phyloP scores from a whole-genome alignment of 2,329 filamentous ascomycete species.

The Gaeumannomyces tritici region DNA sequence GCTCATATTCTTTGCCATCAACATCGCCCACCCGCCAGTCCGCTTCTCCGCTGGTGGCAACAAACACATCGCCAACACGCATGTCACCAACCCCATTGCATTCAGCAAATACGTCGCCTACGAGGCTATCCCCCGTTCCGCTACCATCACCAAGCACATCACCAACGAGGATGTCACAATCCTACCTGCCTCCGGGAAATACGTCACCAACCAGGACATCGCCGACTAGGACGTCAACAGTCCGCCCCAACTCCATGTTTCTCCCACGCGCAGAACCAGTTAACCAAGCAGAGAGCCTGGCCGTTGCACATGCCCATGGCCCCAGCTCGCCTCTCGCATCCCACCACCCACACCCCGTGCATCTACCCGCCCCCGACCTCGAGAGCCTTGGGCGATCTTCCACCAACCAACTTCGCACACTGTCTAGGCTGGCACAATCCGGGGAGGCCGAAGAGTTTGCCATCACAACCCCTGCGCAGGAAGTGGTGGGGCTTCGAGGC shows the following conservation, averaged over 20 bases:
- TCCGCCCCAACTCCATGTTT: slow-evolving; percentile 53
- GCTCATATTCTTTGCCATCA: not conserved
- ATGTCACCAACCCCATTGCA: not conserved
- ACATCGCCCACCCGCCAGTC: not conserved
- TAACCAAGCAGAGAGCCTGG: slow-evolving; percentile 22
- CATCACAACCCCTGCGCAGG: slow-evolving; percentile 67
- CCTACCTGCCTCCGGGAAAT: slow-evolving; percentile 15
- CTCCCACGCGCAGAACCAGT: slow-evolving; percentile 48
- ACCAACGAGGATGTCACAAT: slow-evolving; percentile 5
- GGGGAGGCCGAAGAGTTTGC: slow-evolving; percentile 71
- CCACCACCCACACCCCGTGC: slow-evolving; percentile 29
- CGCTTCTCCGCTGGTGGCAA: not conserved
- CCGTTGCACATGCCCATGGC: slow-evolving; percentile 17
- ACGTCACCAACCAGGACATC: slow-evolving; percentile 13
- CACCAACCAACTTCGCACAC: slow-evolving; percentile 77
- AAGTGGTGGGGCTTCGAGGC: slow-evolving; percentile 81
- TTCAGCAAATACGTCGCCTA: slow-evolving; percentile 6
- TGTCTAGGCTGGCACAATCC: slow-evolving; percentile 74
- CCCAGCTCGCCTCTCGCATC: slow-evolving; percentile 21
- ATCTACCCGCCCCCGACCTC: slow-evolving; percentile 61
- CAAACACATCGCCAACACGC: not conserved
- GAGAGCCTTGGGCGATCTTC: slow-evolving; percentile 78
- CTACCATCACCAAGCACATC: slow-evolving; percentile 5
- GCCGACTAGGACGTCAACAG: slow-evolving; percentile 28
- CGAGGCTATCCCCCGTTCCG: slow-evolving; percentile 7